These are phyloP conservation scores for Dryadomyces quercivorus DNA, from an alignment of 2,329 filamentous ascomycete species.

Conservation along the genomic window DNA sequence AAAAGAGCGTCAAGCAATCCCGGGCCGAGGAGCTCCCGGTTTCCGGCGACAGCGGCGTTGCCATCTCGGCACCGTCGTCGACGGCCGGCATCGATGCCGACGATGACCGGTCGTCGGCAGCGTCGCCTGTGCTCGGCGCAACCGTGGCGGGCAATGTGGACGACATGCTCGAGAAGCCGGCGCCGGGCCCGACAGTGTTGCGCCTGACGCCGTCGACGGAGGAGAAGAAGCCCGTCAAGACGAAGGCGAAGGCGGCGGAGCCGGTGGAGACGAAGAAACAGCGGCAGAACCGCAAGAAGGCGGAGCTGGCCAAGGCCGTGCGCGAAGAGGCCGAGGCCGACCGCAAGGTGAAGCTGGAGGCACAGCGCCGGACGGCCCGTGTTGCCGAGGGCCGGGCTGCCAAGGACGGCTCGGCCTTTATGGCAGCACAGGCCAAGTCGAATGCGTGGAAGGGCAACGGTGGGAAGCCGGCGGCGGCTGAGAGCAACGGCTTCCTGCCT, in stretches of 20 bases:
- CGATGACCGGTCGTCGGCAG: constrained; percentile 62
- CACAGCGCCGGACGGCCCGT: constrained; percentile 70
- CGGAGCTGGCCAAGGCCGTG: constrained; percentile 62
- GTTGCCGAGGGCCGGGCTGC: constrained; percentile 72
- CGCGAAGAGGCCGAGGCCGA: constrained; percentile 69
- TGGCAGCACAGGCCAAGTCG: constrained; percentile 24
- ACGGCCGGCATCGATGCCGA: constrained; percentile 65
- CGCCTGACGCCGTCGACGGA: constrained; percentile 56
- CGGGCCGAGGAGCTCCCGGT: constrained; percentile 39
- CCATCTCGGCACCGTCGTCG: constrained; percentile 52
- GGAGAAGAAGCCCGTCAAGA: constrained; percentile 44
- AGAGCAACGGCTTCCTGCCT: constrained; percentile 22
- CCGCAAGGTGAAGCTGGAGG: constrained; percentile 65
- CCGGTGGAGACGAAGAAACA: constrained; percentile 84
- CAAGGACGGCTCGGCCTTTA: constrained; percentile 61
- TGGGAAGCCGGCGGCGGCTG: constrained; percentile 20
- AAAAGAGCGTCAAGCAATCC: constrained; percentile 59
- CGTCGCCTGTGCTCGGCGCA: constrained; percentile 50
- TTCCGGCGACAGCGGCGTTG: constrained; percentile 22
- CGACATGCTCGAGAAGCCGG: constrained; percentile 77
- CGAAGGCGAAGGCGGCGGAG: constrained; percentile 47
- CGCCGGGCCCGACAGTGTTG: constrained; percentile 59
- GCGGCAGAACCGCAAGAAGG: constrained; percentile 83
- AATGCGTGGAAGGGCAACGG: constrained; percentile 26
- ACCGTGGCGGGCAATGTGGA: constrained; percentile 58